phyloP scores from a whole-genome alignment of 805 yeast species.

The Ogataea trehaloabstinens region DNA sequence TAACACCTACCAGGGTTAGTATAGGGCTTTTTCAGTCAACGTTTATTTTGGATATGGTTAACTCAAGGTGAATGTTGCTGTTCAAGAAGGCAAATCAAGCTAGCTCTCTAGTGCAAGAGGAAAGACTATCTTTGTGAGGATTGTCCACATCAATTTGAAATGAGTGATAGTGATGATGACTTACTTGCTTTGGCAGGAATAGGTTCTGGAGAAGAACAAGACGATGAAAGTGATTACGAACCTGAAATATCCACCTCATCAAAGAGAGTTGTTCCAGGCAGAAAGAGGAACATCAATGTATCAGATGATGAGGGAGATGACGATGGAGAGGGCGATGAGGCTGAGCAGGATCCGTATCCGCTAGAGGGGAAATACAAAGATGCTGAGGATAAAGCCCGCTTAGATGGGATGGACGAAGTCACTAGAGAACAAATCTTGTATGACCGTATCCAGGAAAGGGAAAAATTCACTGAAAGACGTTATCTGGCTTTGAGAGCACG shows the following conservation, averaged over 20 bases:
- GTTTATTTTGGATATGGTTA: too few species aligned
- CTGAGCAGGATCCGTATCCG: constrained; percentile 77
- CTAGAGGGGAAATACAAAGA: constrained; percentile 87
- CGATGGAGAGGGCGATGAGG: constrained; percentile 17
- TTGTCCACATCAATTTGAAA: constrained; percentile 31
- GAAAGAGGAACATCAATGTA: constrained; percentile 31
- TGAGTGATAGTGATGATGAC: constrained; percentile 94
- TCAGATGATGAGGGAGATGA: constrained; percentile 36
- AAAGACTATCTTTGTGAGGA: too few species aligned
- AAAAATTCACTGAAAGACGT: constrained; percentile 79
- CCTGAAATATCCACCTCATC: constrained; percentile 33
- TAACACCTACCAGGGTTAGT: too few species aligned
- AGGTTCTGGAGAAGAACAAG: constrained; percentile 47
- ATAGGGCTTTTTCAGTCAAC: too few species aligned
- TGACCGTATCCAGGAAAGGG: constrained; percentile 91
- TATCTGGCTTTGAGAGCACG: constrained; percentile 80
- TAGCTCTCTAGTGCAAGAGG: too few species aligned
- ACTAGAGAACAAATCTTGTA: constrained; percentile 88
- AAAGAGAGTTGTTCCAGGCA: constrained; percentile 14
- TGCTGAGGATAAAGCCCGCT: constrained; percentile 66
- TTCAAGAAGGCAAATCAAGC: too few species aligned
- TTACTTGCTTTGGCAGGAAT: constrained; percentile 92
- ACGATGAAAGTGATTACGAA: constrained; percentile 34
- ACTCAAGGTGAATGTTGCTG: too few species aligned
- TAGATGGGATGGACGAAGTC: constrained; percentile 81